phyloP scores from a whole-genome alignment of 805 yeast genomes.

The Starmerella riodocensis region DNA sequence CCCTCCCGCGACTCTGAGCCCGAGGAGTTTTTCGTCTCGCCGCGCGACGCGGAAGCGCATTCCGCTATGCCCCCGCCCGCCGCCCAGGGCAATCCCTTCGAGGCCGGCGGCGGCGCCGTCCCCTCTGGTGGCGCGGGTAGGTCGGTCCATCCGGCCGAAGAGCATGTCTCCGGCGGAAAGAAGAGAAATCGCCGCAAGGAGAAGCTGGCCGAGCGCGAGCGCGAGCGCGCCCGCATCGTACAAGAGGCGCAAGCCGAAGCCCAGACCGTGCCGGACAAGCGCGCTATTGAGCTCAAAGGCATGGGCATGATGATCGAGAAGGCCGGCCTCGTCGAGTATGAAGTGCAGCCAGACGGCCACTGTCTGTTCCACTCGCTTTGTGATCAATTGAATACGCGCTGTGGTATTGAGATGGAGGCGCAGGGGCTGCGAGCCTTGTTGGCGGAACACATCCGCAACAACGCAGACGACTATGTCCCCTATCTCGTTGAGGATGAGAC shows the following conservation, averaged over 20 bases:
- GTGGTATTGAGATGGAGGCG: slow-evolving; percentile 30
- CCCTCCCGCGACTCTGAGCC: not conserved
- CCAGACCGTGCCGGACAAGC: slow-evolving; percentile 45
- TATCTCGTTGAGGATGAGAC: slow-evolving; percentile 72
- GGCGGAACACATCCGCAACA: slow-evolving; percentile 47
- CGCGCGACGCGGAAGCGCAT: too few species aligned
- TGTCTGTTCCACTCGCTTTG: slow-evolving; percentile 77
- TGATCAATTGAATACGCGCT: slow-evolving; percentile 58
- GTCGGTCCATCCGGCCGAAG: too few species aligned
- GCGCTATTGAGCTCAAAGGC: slow-evolving; percentile 58
- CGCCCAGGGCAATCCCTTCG: not conserved
- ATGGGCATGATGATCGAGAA: slow-evolving; percentile 41
- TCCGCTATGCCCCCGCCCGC: too few species aligned
- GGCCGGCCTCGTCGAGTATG: slow-evolving; percentile 42
- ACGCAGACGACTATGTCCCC: slow-evolving; percentile 65
- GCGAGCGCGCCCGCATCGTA: slow-evolving; percentile 46
- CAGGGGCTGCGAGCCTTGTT: slow-evolving; percentile 50
- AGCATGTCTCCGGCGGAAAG: not conserved
- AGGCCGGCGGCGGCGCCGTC: not conserved
- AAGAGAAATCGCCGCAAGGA: slow-evolving; percentile 72
- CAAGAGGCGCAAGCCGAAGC: slow-evolving; percentile 67
- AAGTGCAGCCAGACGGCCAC: slow-evolving; percentile 84
- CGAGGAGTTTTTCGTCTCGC: too few species aligned
- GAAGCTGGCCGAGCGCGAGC: slow-evolving; percentile 61
- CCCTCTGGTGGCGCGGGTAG: too few species aligned